Conservation (phyloP, 306 rosid species). For the Prunus kanzakura region DNA sequence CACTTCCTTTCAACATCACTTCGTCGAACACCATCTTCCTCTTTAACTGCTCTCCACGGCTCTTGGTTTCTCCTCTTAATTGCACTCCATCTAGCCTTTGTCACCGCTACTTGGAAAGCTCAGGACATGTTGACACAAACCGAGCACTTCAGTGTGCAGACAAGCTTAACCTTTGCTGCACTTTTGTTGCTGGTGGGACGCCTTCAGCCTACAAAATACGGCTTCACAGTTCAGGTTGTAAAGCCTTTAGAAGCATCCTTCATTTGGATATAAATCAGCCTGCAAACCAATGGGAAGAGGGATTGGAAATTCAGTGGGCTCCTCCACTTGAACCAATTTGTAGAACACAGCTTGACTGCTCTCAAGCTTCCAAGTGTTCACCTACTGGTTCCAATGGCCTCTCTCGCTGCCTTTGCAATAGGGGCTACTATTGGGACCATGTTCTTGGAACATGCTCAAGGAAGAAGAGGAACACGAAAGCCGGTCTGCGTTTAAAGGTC, state of each 20-base stretch:
- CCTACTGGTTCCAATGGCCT: slow-evolving; percentile 21
- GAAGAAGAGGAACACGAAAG: slow-evolving; percentile 34
- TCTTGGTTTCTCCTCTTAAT: slow-evolving; percentile 85
- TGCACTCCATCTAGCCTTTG: slow-evolving; percentile 86
- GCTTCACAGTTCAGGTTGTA: slow-evolving; percentile 88
- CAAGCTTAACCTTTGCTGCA: slow-evolving; percentile 74
- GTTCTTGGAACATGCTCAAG: slow-evolving; percentile 49
- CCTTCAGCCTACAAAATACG: slow-evolving; percentile 91
- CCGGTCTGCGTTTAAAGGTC: slow-evolving; percentile 41
- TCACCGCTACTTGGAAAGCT: slow-evolving; percentile 65
- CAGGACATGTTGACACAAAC: slow-evolving; percentile 49
- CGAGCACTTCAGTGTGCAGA: slow-evolving; percentile 55
- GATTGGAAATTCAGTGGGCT: slow-evolving; percentile 87
- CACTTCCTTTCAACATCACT: slow-evolving; percentile 83
- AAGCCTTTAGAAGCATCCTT: slow-evolving; percentile 80
- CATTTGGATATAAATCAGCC: slow-evolving; percentile 54
- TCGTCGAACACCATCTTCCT: slow-evolving; percentile 81
- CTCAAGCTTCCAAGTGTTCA: slow-evolving; percentile 51
- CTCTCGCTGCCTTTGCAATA: slow-evolving; percentile 64
- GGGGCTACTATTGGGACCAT: slow-evolving; percentile 64
- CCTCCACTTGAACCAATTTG: slow-evolving; percentile 76
- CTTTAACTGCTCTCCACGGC: slow-evolving; percentile 81
- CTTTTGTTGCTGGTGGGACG: slow-evolving; percentile 75
- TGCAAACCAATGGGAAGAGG: slow-evolving; percentile 76
- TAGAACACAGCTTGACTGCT: slow-evolving; percentile 59